Base-by-base conservation (phyloP, 2,329 filamentous ascomycete species). In the Stachybotrys elegans region DNA sequence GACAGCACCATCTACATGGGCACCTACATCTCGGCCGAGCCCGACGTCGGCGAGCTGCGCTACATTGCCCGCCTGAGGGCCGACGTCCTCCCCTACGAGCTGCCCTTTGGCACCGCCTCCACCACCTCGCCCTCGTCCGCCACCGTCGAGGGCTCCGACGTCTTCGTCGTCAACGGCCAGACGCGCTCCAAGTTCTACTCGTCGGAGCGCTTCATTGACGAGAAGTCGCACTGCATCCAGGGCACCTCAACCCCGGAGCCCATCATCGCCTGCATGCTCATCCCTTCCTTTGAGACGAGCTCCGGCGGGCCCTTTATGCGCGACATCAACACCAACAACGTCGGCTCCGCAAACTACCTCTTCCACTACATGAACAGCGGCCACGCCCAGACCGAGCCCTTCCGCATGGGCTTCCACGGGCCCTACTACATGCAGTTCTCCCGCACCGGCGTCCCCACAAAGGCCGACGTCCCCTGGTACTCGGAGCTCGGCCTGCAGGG, bases 181-280 rank as follows among this genome's bases (percentile, higher is more conserved):
- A 86, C 82, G 0, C 75, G 82, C 31, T 81, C 76, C 62, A 86
- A 86, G 60, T 86, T 86, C 68, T 86, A 83, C 65, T 83, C 79
- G 2, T 81, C 77, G 46, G 70, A 83, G 49, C 73, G 81, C n/a
- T 86, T 84, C 62, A 85, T 86, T 56, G 83, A 86, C 57, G 81
- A 84, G 52, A 67, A 77, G 36, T 71, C 76, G 21, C 81, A 83
- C 57, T 86, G 82, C 60, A 76, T 82, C 29, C 73, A 72, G 46
- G 74, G 75, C 47, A 62, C 59, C 22, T 55, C 57, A 43, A 60
- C 65, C 40, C 38, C 38, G 2, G 38, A 40, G 38, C 53, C 62
- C 21, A 71, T 78, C 29, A 77, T 82, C 51, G 80, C 78, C 11
- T 86, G 81, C 60, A 77, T 84, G 60, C 66, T 83, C 43, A 71